Conservation (phyloP, 164 flowering plant species). For the Kalanchoe fedtschenkoi region DNA sequence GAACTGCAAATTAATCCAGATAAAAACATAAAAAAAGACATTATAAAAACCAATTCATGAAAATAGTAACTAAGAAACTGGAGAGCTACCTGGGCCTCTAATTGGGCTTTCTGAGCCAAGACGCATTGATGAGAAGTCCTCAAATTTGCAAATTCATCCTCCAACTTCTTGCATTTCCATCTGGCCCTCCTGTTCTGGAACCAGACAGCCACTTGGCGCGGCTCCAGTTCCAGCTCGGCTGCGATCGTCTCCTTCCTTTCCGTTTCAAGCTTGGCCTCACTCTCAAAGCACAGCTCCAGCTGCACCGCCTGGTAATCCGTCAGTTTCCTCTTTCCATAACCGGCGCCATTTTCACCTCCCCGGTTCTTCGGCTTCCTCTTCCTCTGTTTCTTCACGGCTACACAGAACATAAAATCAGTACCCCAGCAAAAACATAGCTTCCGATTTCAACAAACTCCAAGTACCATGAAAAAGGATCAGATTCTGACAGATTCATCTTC, state of each 20-base stretch:
- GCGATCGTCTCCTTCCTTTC: constrained; percentile 39
- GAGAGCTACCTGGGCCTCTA: constrained; percentile 1
- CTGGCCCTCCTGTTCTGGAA: constrained; percentile 48
- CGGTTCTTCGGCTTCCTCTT: neutral
- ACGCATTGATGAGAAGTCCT: neutral
- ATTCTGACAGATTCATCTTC: no score
- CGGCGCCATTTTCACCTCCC: neutral
- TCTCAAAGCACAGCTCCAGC: constrained; percentile 29
- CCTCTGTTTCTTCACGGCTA: neutral
- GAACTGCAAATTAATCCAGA: no score
- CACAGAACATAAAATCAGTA: no score
- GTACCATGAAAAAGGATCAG: no score
- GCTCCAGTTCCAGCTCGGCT: constrained; percentile 25
- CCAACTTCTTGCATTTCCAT: constrained; percentile 35
- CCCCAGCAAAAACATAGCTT: no score
- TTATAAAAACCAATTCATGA: no score
- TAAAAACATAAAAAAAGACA: no score
- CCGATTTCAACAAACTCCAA: no score
- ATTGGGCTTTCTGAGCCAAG: neutral
- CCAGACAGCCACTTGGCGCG: constrained; percentile 45
- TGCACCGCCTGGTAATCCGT: constrained; percentile 29
- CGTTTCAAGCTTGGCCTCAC: constrained; percentile 29
- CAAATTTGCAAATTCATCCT: constrained; percentile 20
- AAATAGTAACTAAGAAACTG: no score
- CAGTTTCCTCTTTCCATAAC: constrained; percentile 21